These are phyloP conservation scores for Acacia confusa DNA, from an alignment of 306 rosid species.

Conservation along the genomic window DNA sequence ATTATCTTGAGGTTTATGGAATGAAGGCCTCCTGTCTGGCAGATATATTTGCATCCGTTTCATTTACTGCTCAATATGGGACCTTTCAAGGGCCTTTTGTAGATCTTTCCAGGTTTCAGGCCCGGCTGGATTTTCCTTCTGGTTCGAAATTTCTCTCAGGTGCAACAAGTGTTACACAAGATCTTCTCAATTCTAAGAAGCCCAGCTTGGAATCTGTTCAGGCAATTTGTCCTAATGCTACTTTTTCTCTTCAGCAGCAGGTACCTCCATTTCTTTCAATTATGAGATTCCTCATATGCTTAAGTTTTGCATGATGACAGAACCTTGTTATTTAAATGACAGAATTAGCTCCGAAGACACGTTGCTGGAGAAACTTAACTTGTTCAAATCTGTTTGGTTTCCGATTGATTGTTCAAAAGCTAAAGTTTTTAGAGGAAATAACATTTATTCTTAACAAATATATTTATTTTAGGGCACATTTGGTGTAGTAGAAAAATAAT, in stretches of 20 bases:
- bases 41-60: conserved; percentile 64
- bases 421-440: background rate
- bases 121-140: conserved; percentile 73
- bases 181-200: conserved; percentile 61
- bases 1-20: conserved; percentile 47
- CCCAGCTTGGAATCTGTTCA: conserved; percentile 63
- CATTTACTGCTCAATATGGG: conserved; percentile 82
- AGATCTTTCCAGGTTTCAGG: conserved; percentile 80
- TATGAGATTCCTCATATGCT: background rate
- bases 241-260: conserved; percentile 93
- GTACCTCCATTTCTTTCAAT: conserved; percentile 44
- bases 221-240: conserved; percentile 65
- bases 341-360: background rate
- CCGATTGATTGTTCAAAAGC: background rate
- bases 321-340: conserved; percentile 5
- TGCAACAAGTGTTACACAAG: conserved; percentile 63
- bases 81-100: conserved; percentile 69
- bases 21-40: conserved; percentile 62
- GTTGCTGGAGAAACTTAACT: conserved; percentile 18
- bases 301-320: conserved; percentile 11
- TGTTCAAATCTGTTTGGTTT: background rate
- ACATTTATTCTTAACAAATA: background rate
- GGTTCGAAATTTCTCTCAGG: conserved; percentile 74
- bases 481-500: background rate
- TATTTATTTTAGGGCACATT: background rate